Evolutionary conservation across 192 early-diverging fungal species (phyloP).

Genomic region (Rhizoclosmatium sp.): DNA sequence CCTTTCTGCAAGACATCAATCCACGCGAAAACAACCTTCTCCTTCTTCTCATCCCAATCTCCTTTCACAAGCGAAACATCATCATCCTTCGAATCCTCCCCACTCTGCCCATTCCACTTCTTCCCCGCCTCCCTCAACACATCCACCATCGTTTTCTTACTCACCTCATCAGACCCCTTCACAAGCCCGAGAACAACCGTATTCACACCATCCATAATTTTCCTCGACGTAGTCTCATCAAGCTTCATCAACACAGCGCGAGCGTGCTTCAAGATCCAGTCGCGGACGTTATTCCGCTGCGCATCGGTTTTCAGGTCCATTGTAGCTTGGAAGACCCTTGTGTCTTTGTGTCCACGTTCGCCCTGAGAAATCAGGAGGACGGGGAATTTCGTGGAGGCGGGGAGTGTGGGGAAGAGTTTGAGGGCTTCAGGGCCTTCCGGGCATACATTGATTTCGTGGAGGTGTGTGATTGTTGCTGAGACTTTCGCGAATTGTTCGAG

Average conservation of each 20-base stretch:
- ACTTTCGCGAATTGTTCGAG: constrained; percentile 26
- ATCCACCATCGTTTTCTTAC: not conserved
- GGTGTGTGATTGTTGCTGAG: not conserved
- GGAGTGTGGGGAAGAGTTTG: not conserved
- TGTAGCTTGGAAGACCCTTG: not conserved
- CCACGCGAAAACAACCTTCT: constrained; percentile 45
- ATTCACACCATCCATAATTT: constrained; percentile 21
- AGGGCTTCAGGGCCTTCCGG: not conserved
- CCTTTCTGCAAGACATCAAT: constrained; percentile 49
- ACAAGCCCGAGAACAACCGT: constrained; percentile 32
- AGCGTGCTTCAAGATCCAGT: constrained; percentile 35
- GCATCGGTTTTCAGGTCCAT: constrained; percentile 16
- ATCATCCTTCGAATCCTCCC: not conserved
- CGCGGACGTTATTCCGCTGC: not conserved
- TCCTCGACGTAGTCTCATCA: constrained; percentile 6
- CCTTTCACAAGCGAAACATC: not conserved
- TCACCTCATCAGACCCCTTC: constrained; percentile 5
- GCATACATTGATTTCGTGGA: constrained; percentile 20
- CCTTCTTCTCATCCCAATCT: constrained; percentile 43
- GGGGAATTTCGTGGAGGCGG: not conserved
- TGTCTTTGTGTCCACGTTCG: constrained; percentile 13
- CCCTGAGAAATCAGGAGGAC: constrained; percentile 12
- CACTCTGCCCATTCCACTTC: not conserved
- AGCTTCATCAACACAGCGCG: constrained; percentile 8
- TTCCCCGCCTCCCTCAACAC: constrained; percentile 5